Evolutionary conservation across 2,329 filamentous ascomycete genomes (phyloP).

Genomic region (Colletotrichum cuscutae): DNA sequence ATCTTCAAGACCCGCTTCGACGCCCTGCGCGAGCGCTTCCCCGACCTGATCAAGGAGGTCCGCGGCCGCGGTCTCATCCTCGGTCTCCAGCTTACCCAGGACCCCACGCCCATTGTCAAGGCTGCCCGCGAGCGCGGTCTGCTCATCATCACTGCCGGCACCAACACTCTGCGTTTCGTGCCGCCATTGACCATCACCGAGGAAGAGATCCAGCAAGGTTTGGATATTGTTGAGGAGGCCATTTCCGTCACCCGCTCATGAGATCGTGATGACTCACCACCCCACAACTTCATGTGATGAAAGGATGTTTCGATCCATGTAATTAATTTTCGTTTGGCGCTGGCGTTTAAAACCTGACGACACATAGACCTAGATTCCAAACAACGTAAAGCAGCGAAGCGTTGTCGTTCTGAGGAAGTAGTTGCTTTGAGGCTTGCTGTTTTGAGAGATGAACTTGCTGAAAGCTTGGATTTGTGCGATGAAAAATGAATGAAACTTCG

Average conservation of each 20-base stretch:
- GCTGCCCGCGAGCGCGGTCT: slow-evolving; percentile 89
- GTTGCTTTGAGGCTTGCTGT: neutral
- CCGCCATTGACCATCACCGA: slow-evolving; percentile 85
- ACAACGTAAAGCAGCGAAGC: slow-evolving; percentile 4
- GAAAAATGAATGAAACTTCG: too few relatives aligned
- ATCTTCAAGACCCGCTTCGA: slow-evolving; percentile 61
- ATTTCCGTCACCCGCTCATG: slow-evolving; percentile 57
- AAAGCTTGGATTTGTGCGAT: too few relatives aligned
- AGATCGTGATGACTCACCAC: neutral
- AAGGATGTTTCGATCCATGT: slow-evolving; percentile 6
- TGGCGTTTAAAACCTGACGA: slow-evolving; percentile 27
- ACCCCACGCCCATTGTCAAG: slow-evolving; percentile 80
- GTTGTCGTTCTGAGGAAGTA: neutral
- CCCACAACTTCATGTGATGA: neutral
- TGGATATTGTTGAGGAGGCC: slow-evolving; percentile 79
- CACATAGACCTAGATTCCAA: slow-evolving; percentile 26
- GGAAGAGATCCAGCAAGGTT: slow-evolving; percentile 81
- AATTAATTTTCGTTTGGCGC: slow-evolving; percentile 19
- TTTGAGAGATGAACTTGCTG: neutral
- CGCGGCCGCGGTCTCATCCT: slow-evolving; percentile 87
- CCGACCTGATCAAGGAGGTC: slow-evolving; percentile 79
- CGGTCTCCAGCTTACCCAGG: slow-evolving; percentile 82
- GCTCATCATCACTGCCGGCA: slow-evolving; percentile 91
- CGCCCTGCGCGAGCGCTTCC: slow-evolving; percentile 61
- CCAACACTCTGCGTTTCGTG: slow-evolving; percentile 91